A percentile compares a stretch with the other conserved stretches of the same genome.
Conservation (phyloP, 106 monocot genomes). For the Narthecium ossifragum region DNA sequence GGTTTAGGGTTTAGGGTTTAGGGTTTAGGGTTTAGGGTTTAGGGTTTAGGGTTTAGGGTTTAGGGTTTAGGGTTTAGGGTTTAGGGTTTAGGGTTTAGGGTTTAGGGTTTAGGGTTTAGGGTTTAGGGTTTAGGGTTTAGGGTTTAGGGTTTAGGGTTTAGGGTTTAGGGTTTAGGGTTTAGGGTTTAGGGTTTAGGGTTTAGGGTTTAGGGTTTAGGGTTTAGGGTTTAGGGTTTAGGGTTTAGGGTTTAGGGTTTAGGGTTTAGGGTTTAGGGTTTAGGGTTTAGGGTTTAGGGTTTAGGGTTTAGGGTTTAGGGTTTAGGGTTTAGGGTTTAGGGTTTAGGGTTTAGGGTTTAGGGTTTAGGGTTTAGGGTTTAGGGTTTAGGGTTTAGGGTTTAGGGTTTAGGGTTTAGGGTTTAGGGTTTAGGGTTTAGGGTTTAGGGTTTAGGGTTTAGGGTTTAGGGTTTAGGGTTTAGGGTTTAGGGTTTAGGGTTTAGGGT, state of each 20-base stretch:
- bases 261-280: too few relatives aligned
- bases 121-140: conserved; percentile 15
- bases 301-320: conserved; percentile 29
- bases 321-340: conserved; percentile 25
- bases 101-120: conserved; percentile 15
- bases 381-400: conserved; percentile 25
- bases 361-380: conserved; percentile 24
- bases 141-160: conserved; percentile 8
- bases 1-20: conserved; percentile 22
- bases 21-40: conserved; percentile 16
- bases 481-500: conserved; percentile 22
- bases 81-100: conserved; percentile 21
- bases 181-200: conserved; percentile 20
- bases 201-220: conserved; percentile 11
- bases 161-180: conserved; percentile 19
- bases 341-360: too few relatives aligned
- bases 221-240: too few relatives aligned
- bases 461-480: conserved; percentile 17
- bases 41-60: conserved; percentile 16
- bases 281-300: conserved; percentile 10
- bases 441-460: conserved; percentile 20
- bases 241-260: conserved; percentile 3
- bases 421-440: conserved; percentile 32
- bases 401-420: conserved; percentile 34
- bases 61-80: conserved; percentile 17